phyloP scores from a whole-genome alignment of 495 filamentous ascomycete species.

The Cercophora samala region DNA sequence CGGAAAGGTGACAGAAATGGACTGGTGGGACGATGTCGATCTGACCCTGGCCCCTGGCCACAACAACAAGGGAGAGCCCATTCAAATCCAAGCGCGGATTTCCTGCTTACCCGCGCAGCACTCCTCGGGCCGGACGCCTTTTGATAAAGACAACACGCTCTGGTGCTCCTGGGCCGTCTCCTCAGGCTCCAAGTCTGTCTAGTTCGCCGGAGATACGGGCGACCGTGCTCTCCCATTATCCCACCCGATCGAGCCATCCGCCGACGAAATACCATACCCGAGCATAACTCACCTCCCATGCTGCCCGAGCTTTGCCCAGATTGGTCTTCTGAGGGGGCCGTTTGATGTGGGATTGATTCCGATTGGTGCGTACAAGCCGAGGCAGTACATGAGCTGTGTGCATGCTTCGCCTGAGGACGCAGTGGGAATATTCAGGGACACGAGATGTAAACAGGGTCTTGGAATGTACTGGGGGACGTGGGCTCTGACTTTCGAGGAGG shows the following conservation, averaged over 20 bases:
- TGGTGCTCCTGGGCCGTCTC: constrained; percentile 85
- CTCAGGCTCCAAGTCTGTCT: constrained; percentile 70
- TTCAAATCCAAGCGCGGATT: constrained; percentile 73
- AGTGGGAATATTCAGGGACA: constrained; percentile 88
- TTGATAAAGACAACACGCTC: constrained; percentile 70
- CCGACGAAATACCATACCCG: constrained; percentile 68
- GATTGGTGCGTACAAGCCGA: constrained; percentile 86
- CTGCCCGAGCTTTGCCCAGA: constrained; percentile 83
- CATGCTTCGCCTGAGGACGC: constrained; percentile 87
- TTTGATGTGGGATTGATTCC: constrained; percentile 95
- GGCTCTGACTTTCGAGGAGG: constrained; percentile 82
- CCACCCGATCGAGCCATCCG: constrained; percentile 23
- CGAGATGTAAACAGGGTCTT: constrained; percentile 75
- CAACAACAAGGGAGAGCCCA: constrained; percentile 35
- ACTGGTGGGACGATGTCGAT: constrained; percentile 91
- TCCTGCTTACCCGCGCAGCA: constrained; percentile 87
- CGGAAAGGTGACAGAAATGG: constrained; percentile 75
- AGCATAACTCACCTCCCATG: constrained; percentile 55
- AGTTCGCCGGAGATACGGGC: constrained; percentile 74
- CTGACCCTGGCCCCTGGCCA: constrained; percentile 7
- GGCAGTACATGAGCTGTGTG: constrained; percentile 70
- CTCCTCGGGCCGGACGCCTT: constrained; percentile 61
- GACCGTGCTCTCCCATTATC: constrained; percentile 79
- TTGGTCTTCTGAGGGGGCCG: constrained; percentile 77
- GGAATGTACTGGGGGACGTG: constrained; percentile 97